phyloP scores from a whole-genome alignment of 2,329 filamentous ascomycete genomes.

The Paecilomyces niveus region DNA sequence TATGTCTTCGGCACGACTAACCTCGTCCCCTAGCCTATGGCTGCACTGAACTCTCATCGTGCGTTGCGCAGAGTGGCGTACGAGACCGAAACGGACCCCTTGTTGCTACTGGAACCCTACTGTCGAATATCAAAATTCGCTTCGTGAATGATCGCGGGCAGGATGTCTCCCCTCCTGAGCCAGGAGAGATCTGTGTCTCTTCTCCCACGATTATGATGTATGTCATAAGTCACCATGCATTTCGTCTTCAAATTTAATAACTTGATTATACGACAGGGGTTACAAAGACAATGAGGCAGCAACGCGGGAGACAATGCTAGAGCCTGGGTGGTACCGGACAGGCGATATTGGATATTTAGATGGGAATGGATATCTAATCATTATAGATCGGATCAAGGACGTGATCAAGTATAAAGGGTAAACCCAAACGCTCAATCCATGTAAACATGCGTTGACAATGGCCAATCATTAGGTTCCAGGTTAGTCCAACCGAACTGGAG shows the following conservation, averaged over 20 bases:
- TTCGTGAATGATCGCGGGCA: slow-evolving; percentile 5
- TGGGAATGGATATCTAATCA: slow-evolving; percentile 11
- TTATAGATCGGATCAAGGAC: slow-evolving; percentile 16
- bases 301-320: slow-evolving; percentile 9
- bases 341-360: slow-evolving; percentile 14
- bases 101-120: slow-evolving; percentile 5
- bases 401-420: slow-evolving; percentile 17
- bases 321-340: slow-evolving; percentile 11
- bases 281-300: slow-evolving; percentile 12
- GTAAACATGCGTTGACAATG: not conserved
- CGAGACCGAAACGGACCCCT: slow-evolving; percentile 5
- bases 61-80: slow-evolving; percentile 7
- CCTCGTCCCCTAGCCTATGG: slow-evolving; percentile 5
- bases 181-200: slow-evolving; percentile 2
- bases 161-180: slow-evolving; percentile 4
- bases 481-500: slow-evolving; percentile 6
- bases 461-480: slow-evolving; percentile 11
- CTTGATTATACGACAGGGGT: too few species aligned
- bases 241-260: too few species aligned
- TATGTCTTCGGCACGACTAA: slow-evolving; percentile 1
- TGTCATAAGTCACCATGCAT: not conserved
- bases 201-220: slow-evolving; percentile 1
- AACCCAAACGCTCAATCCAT: not conserved
- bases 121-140: slow-evolving; percentile 5
- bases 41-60: slow-evolving; percentile 9